Conservation (phyloP, 148 eudicot genomes). For the Linanthus parryae region DNA sequence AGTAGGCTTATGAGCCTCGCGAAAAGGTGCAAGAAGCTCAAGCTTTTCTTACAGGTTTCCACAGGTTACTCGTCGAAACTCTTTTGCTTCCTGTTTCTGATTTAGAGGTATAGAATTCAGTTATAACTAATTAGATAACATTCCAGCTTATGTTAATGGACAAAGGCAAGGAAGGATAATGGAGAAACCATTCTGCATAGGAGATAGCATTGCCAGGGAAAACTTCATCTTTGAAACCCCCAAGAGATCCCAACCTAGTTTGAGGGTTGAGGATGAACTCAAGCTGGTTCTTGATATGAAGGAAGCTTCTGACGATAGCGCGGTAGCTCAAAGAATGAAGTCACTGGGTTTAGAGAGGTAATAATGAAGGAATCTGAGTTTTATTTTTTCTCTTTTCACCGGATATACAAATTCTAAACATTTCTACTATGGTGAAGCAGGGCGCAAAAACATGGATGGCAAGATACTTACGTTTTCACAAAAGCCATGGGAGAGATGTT, state of each 20-base stretch:
- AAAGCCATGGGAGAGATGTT: conserved; percentile 99
- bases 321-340: conserved; percentile 59
- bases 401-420: neutral
- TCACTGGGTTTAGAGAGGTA: conserved; percentile 81
- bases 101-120: too few species aligned
- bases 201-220: conserved; percentile 65
- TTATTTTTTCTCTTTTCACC: neutral
- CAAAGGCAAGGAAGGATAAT: conserved; percentile 85
- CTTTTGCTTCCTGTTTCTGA: too few species aligned
- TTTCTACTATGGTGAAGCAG: conserved; percentile 20
- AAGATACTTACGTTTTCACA: conserved; percentile 95
- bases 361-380: neutral
- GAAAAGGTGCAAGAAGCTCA: conserved; percentile 68
- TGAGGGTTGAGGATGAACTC: conserved; percentile 72
- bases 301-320: conserved; percentile 27
- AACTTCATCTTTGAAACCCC: conserved; percentile 25
- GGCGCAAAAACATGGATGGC: conserved; percentile 93
- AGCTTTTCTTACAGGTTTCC: conserved; percentile 83
- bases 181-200: conserved; percentile 76
- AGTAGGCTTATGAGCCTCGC: conserved; percentile 84
- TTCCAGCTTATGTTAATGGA: conserved; percentile 95
- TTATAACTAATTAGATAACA: neutral
- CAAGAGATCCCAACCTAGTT: conserved; percentile 22
- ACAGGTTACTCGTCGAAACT: conserved; percentile 57
- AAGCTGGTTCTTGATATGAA: conserved; percentile 53